Conservation (phyloP, 1,284 basidiomycete genomes). For the Sphaerobolus stellatus region DNA sequence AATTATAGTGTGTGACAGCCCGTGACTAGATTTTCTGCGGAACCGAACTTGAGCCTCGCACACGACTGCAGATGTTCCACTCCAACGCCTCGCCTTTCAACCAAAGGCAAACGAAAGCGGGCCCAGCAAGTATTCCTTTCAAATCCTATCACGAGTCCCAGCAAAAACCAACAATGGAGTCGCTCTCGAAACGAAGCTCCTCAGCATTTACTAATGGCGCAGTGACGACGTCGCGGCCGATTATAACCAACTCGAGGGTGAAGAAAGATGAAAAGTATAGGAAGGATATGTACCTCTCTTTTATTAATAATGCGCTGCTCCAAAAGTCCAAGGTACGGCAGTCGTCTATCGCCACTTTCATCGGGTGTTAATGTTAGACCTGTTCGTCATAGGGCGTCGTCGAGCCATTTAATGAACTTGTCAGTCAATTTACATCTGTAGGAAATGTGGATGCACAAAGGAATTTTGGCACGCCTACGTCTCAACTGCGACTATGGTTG, state of each 20-base stretch:
- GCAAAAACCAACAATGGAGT: slow-evolving; percentile 38
- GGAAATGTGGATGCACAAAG: slow-evolving; percentile 34
- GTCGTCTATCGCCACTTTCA: slow-evolving; percentile 1
- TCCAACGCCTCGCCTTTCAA: slow-evolving; percentile 72
- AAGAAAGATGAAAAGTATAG: slow-evolving; percentile 71
- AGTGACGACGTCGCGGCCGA: slow-evolving; percentile 47
- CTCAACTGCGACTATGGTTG: slow-evolving; percentile 71
- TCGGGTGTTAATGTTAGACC: slow-evolving; percentile 15
- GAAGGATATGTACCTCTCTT: slow-evolving; percentile 83
- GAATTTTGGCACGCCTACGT: slow-evolving; percentile 41
- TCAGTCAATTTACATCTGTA: slow-evolving; percentile 68
- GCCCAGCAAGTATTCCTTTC: slow-evolving; percentile 47
- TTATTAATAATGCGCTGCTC: slow-evolving; percentile 78
- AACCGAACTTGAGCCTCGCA: background rate
- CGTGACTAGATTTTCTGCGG: slow-evolving; percentile 2
- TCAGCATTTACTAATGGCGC: background rate
- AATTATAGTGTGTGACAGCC: background rate
- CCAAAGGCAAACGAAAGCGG: slow-evolving; percentile 62
- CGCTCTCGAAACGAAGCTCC: slow-evolving; percentile 30
- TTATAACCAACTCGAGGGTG: slow-evolving; percentile 74
- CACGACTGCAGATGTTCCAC: slow-evolving; percentile 35
- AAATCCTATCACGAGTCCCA: slow-evolving; percentile 46
- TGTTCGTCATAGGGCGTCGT: slow-evolving; percentile 53
- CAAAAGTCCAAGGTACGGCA: slow-evolving; percentile 65
- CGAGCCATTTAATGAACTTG: slow-evolving; percentile 68